Base-by-base conservation (phyloP, 352 stramenopile species). In the Pythium angustatum region DNA sequence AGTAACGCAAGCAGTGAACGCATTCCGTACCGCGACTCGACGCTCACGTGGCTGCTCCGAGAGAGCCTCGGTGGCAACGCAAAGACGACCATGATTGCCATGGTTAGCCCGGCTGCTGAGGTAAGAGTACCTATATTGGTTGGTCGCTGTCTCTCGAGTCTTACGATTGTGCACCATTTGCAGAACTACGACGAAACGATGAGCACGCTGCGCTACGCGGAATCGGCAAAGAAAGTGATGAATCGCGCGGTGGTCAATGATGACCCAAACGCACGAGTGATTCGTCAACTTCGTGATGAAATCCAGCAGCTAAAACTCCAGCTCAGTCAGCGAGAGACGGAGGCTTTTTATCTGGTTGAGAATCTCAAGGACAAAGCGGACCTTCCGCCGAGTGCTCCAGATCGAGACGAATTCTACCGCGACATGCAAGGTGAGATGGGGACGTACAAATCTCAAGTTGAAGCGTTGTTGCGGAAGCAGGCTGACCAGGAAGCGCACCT, bases 21-120 rank as follows among this genome's bases (percentile, higher is more conserved):
- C 9, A 78, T 96, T 30, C 87, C 88, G 26, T 96, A 96, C 36
- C 81, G 88, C 45, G 88, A 96, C 66, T 93, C 83, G 51, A 94
- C 83, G 5, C 75, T 96, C 5, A 94, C 88, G 41, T 96, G 87
- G 87, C 68, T 96, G 6, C 58, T 96, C 2, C 94, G 96, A 40
- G 86, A 95, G 52, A 93, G 84, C 67, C 69, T 95, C 19, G 86
- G 84, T 27, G 84, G 85, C 26, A 95, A 95, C 26, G 79, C 84
- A 5, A 95, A 93, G 85, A 95, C 85, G 24, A 95, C 86, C n/a
- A 95, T 95, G 85, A 80, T 95, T 45, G 83, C 86, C 1, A 93
- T 93, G 85, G 76, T 93, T 41, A 91, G 83, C 21, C 86, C 86
- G 0, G 79, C 86, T 0, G 83, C 82, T 15, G 83, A 92, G 30